Conservation (phyloP, 306 rosid species). For the Urtica urens region DNA sequence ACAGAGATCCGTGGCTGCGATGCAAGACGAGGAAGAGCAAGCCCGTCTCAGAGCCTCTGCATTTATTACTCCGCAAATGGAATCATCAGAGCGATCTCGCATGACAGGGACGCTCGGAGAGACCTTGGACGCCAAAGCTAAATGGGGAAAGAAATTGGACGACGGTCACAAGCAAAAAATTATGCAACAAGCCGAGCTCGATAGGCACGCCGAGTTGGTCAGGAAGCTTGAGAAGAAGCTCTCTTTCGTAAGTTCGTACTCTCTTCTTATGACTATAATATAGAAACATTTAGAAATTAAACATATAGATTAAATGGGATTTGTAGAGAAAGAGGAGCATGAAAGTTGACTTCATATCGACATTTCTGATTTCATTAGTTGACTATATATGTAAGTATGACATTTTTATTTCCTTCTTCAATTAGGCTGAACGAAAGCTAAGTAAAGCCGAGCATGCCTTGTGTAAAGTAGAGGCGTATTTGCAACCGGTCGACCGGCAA, state of each 20-base stretch:
- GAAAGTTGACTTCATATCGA: too few relatives aligned
- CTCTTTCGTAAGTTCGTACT: constrained; percentile 62
- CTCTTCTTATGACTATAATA: too few relatives aligned
- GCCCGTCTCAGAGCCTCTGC: constrained; percentile 85
- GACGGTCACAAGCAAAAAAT: constrained; percentile 44
- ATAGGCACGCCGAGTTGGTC: constrained; percentile 51
- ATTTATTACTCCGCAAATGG: constrained; percentile 32
- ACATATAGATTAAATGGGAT: too few relatives aligned
- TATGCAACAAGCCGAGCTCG: constrained; percentile 50
- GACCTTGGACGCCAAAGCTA: constrained; percentile 84
- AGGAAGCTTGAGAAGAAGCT: constrained; percentile 68
- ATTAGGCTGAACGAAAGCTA: constrained; percentile 69
- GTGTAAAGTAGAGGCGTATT: constrained; percentile 55
- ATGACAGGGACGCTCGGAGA: constrained; percentile 85
- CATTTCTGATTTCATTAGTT: too few relatives aligned
- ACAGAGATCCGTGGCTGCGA: constrained; percentile 60
- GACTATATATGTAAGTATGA: constrained; percentile 19
- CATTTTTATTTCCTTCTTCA: too few relatives aligned
- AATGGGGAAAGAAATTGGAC: constrained; percentile 77
- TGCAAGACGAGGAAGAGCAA: constrained; percentile 91
- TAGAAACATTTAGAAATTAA: too few relatives aligned
- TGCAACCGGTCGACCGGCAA: constrained; percentile 54
- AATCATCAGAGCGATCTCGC: constrained; percentile 32
- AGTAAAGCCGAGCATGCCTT: constrained; percentile 67
- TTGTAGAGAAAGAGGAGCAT: too few relatives aligned